Evolutionary conservation across 352 stramenopile genomes (phyloP), one percentile per base, ranked within the genome.

Genomic region (Globisporangium abappressorium): DNA sequence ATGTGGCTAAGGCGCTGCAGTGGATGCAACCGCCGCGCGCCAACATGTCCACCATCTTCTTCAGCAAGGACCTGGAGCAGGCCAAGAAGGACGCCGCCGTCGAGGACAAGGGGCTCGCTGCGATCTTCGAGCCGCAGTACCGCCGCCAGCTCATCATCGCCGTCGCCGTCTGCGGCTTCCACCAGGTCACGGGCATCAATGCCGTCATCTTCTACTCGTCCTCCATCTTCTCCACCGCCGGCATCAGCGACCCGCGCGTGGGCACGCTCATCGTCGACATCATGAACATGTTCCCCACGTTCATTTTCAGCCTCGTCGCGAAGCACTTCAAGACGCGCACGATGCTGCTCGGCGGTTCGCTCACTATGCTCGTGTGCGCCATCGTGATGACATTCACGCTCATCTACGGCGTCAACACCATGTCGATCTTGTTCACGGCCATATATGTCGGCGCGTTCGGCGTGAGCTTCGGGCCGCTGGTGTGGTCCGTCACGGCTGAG

Each of bases 101-200:
- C n/a, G 26, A 22, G 5, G 24, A 18, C 55, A 58, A 66, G 14
- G 22, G 26, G 9, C 14, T 61, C 74, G 61, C 69, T 70, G 46
- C 62, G 3, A 33, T 90, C 11, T 74, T 85, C 63, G 79, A 73
- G 8, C 62, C 70, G 0, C 59, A 71, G 22, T 76, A 82, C 62
- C 70, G 70, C 28, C 72, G 68, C 43, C 82, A 90, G 56, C 70
- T 84, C 1, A 69, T 84, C 2, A 75, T 73, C 34, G 80, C 80
- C 1, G 64, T 89, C 24, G 66, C 70, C 9, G 64, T 88, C 22
- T 72, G 75, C 9, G 65, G 65, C 51, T 73, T 74, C 11, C 80
- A 88, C 46, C 81, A 90, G 53, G 71, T 90, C 49, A 83, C 81
- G 0, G 83, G 83, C 15, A 85, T 92, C 57, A 89, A 89, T 69